Evolutionary conservation across 805 yeast species (phyloP).

Genomic region (Nakazawaea sp.): DNA sequence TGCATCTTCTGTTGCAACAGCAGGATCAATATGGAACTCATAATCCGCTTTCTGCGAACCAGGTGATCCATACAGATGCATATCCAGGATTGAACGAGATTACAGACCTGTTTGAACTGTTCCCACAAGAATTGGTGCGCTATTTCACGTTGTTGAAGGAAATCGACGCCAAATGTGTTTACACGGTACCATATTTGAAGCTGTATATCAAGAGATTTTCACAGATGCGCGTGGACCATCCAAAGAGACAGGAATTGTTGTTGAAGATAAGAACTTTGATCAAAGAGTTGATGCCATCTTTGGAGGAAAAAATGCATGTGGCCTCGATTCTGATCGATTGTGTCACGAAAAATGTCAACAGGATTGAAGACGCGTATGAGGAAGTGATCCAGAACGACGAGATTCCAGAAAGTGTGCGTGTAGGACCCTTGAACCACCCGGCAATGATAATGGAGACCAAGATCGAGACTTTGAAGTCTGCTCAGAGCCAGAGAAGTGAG

Average conservation of each 20-base stretch:
- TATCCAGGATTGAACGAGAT: constrained; percentile 90
- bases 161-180: constrained; percentile 89
- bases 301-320: constrained; percentile 97
- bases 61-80: too few relatives aligned
- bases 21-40: neutral
- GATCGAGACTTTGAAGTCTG: constrained; percentile 46
- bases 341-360: constrained; percentile 55
- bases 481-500: constrained; percentile 75
- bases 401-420: constrained; percentile 71
- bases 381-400: constrained; percentile 66
- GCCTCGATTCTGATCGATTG: constrained; percentile 86
- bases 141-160: constrained; percentile 86
- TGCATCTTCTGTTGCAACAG: neutral
- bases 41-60: neutral
- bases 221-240: constrained; percentile 27
- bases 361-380: constrained; percentile 78
- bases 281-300: constrained; percentile 77
- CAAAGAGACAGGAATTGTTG: constrained; percentile 30
- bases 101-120: constrained; percentile 83
- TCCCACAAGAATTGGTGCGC: constrained; percentile 76
- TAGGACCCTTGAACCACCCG: constrained; percentile 82
- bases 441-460: constrained; percentile 68
- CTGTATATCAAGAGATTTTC: constrained; percentile 44
- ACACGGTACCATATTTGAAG: constrained; percentile 62
- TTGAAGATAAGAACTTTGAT: constrained; percentile 36